Conservation (phyloP, 345 rosid species). For the Microthlaspi erraticum region DNA sequence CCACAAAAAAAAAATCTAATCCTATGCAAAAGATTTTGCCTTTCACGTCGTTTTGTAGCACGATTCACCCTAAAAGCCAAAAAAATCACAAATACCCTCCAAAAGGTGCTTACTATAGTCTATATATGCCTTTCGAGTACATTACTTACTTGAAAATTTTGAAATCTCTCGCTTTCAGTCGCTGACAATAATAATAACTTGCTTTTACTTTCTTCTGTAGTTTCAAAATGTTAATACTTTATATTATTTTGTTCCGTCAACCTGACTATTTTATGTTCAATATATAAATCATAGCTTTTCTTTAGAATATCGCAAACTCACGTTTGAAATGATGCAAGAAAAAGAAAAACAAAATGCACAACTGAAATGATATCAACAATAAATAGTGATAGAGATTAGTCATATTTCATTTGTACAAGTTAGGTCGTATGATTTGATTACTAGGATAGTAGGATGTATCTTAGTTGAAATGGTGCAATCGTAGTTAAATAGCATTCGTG, state of each 20-base stretch:
- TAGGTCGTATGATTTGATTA: conserved; percentile 7
- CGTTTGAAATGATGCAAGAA: conserved; percentile 26
- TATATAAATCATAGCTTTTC: conserved; percentile 26
- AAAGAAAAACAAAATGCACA: neutral
- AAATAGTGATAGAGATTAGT: conserved; percentile 35
- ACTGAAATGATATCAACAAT: conserved; percentile 11
- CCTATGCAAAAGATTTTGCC: conserved; percentile 35
- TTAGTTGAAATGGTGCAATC: conserved; percentile 23
- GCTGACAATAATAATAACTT: conserved; percentile 33
- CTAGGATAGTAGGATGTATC: neutral
- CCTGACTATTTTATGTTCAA: conserved; percentile 1
- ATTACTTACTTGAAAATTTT: conserved; percentile 11
- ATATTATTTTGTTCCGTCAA: conserved; percentile 11
- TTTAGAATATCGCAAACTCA: neutral
- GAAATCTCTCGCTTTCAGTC: conserved; percentile 28
- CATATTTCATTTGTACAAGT: conserved; percentile 12
- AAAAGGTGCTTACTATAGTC: conserved; percentile 25
- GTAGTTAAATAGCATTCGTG: conserved; percentile 21
- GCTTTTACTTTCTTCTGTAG: conserved; percentile 36
- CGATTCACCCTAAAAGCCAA: conserved; percentile 26
- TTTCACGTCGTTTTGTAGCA: conserved; percentile 33
- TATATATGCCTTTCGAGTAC: conserved; percentile 1
- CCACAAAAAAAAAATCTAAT: conserved; percentile 27
- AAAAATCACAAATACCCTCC: conserved; percentile 26
- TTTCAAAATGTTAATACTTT: conserved; percentile 33